Percentiles rank a stretch among this genome's conserved stretches.
Conservation (phyloP, 176 grass and related monocot genomes). For the Triticum urartu region DNA sequence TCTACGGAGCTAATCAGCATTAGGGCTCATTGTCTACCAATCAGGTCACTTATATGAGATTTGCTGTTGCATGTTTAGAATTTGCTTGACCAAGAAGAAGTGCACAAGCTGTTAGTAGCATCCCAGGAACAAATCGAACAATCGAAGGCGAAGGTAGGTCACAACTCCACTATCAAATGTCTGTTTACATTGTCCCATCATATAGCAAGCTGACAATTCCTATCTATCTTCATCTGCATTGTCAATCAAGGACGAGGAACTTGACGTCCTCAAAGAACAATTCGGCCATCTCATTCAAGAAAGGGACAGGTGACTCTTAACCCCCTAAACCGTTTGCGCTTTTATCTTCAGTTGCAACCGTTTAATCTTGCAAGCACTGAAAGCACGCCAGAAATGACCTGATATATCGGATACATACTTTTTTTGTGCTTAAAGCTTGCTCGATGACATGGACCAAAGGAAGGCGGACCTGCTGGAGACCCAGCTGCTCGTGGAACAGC, state of each 20-base stretch:
- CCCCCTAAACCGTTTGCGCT: background rate
- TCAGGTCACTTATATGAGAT: slow-evolving; percentile 14
- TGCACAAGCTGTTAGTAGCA: slow-evolving; percentile 63
- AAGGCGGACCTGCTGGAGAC: slow-evolving; percentile 50
- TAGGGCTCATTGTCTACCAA: background rate
- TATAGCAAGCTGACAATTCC: background rate
- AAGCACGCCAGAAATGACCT: background rate
- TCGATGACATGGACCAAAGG: slow-evolving; percentile 69
- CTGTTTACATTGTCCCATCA: background rate
- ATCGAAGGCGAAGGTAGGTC: slow-evolving; percentile 65
- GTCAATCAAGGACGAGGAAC: slow-evolving; percentile 57
- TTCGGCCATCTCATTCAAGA: slow-evolving; percentile 58
- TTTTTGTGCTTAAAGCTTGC: slow-evolving; percentile 57
- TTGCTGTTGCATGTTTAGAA: slow-evolving; percentile 45
- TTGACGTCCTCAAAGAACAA: slow-evolving; percentile 49
- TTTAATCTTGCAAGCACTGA: background rate
- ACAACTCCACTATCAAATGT: background rate
- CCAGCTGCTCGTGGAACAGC: slow-evolving; percentile 64
- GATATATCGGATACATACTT: background rate
- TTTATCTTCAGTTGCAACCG: background rate
- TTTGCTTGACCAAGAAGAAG: slow-evolving; percentile 64
- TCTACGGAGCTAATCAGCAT: background rate
- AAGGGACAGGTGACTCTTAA: slow-evolving; percentile 51
- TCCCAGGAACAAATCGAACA: slow-evolving; percentile 73
- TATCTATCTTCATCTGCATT: slow-evolving; percentile 17